phyloP scores from a whole-genome alignment of 2,329 filamentous ascomycete species.

The Phaeosphaeriaceae sp. region DNA sequence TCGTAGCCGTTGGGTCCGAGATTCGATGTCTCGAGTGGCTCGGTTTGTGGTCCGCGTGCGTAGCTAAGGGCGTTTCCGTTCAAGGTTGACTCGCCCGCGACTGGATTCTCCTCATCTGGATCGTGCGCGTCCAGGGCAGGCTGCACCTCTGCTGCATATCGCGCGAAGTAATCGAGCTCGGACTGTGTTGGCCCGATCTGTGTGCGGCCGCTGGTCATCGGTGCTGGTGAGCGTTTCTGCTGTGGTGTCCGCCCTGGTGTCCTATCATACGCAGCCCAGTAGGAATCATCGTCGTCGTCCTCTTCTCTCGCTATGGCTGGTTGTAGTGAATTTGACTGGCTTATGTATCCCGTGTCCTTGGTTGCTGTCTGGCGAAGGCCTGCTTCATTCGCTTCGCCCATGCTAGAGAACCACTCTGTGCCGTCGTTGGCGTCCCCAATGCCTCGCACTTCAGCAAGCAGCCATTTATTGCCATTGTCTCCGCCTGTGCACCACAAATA shows the following conservation, averaged over 20 bases:
- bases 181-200: conserved; percentile 48
- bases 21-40: conserved; percentile 52
- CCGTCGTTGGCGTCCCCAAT: conserved; percentile 64
- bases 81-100: conserved; percentile 59
- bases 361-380: conserved; percentile 40
- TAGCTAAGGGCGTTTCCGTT: conserved; percentile 58
- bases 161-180: conserved; percentile 78
- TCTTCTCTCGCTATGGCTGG: conserved; percentile 26
- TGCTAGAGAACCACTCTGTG: conserved; percentile 63
- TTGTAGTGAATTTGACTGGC: conserved; percentile 15
- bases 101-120: conserved; percentile 71
- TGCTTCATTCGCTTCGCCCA: conserved; percentile 68
- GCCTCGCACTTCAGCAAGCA: conserved; percentile 73
- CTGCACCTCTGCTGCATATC: conserved; percentile 77
- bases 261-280: conserved; percentile 82
- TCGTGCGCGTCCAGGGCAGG: conserved; percentile 83
- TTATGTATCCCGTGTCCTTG: conserved; percentile 25
- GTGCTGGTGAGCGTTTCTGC: conserved; percentile 69
- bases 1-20: conserved; percentile 41
- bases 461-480: conserved; percentile 72
- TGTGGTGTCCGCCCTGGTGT: conserved; percentile 59
- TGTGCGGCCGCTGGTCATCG: conserved; percentile 50
- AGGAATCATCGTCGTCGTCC: conserved; percentile 76
- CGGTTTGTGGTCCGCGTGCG: conserved; percentile 53
- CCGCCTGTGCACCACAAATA: conserved; percentile 76